Conservation (phyloP, 78 protist genomes). For the Dictyostelium firmibasis region DNA sequence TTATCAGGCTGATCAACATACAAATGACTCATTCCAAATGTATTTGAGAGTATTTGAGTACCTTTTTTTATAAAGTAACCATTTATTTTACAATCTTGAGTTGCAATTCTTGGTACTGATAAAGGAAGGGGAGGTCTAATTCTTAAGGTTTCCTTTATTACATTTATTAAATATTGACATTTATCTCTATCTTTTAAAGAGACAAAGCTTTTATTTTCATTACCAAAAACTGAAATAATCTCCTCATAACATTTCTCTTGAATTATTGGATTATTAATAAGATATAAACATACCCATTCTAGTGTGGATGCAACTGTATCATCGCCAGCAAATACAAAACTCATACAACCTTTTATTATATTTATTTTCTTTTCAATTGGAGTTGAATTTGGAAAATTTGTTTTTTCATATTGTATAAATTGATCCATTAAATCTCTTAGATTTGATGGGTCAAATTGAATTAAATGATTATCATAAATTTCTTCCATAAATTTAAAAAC, state of each 20-base stretch:
- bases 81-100: not conserved
- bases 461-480: not conserved
- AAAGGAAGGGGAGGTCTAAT: slow-evolving; percentile 12
- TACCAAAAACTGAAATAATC: not conserved
- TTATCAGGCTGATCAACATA: not conserved
- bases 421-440: slow-evolving; percentile 3
- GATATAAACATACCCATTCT: not conserved
- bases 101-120: slow-evolving; percentile 15
- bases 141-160: not conserved
- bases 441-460: not conserved
- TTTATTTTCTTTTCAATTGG: not conserved
- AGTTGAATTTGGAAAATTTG: not conserved
- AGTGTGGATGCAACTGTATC: not conserved
- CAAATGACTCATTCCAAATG: not conserved
- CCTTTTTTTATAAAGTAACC: not conserved
- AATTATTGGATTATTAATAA: not conserved
- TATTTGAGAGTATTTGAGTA: not conserved
- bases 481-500: slow-evolving; percentile 10
- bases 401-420: not conserved
- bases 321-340: not conserved
- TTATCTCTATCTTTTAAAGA: not conserved
- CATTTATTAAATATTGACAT: not conserved
- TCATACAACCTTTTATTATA: not conserved
- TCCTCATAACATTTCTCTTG: slow-evolving; percentile 34
- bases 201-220: not conserved